Evolutionary conservation across 1,284 basidiomycete species (phyloP).

Genomic region (Marasmius sp.): DNA sequence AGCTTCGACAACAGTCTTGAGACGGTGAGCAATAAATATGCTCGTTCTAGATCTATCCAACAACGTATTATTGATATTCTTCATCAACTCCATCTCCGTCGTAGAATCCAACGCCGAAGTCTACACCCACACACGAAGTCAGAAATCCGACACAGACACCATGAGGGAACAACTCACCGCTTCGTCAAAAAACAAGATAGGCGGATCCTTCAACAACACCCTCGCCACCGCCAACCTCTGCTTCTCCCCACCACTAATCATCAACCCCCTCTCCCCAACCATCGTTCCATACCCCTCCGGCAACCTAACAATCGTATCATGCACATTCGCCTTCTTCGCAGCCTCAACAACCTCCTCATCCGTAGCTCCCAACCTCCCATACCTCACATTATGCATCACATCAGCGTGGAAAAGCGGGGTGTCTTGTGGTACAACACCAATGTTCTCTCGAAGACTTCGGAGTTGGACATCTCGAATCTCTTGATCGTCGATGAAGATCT

Average conservation of each 20-base stretch:
- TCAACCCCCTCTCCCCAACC: constrained; percentile 94
- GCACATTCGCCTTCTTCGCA: constrained; percentile 85
- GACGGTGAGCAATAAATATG: constrained; percentile 92
- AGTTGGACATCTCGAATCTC: constrained; percentile 78
- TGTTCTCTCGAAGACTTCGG: constrained; percentile 68
- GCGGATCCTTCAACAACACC: constrained; percentile 90
- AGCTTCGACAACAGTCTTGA: constrained; percentile 89
- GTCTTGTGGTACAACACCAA: constrained; percentile 97
- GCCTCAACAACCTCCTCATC: constrained; percentile 89
- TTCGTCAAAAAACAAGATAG: constrained; percentile 97
- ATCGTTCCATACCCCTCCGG: constrained; percentile 89
- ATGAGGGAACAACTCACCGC: constrained; percentile 64
- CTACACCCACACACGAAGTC: constrained; percentile 33
- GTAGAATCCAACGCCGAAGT: constrained; percentile 94
- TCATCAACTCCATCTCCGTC: constrained; percentile 94
- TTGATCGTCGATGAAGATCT: constrained; percentile 86
- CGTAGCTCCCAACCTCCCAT: constrained; percentile 85
- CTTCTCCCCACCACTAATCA: constrained; percentile 99
- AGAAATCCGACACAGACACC: neutral
- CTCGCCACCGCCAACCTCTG: constrained; percentile 94
- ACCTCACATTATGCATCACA: constrained; percentile 93
- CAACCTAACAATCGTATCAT: constrained; percentile 76
- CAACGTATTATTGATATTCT: constrained; percentile 85
- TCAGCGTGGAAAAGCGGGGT: constrained; percentile 97
- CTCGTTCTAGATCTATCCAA: constrained; percentile 82